Conservation (phyloP, 2,329 filamentous ascomycete genomes). For the Epichloe sp. region DNA sequence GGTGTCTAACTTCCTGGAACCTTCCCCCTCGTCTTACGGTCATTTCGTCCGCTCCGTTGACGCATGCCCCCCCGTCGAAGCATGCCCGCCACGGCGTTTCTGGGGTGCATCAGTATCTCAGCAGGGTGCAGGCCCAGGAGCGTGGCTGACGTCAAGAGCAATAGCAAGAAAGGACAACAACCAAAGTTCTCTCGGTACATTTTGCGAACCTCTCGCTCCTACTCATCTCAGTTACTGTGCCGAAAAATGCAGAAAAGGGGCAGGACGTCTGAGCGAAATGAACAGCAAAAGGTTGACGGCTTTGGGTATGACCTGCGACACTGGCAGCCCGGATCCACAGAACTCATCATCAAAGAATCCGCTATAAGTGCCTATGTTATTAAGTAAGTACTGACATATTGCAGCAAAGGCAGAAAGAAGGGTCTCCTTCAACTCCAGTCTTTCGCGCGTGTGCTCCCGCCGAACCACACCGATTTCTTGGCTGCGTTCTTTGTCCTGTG, state of each 20-base stretch:
- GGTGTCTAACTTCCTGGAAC: not conserved
- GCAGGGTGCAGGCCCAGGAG: not conserved
- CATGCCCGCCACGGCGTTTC: not conserved
- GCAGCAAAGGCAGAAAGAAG: not conserved
- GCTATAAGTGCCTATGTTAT: too few species aligned
- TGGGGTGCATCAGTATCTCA: not conserved
- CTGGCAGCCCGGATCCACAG: too few species aligned
- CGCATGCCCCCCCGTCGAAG: not conserved
- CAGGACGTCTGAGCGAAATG: too few species aligned
- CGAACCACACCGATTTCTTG: not conserved
- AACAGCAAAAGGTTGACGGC: too few species aligned
- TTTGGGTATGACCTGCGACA: too few species aligned
- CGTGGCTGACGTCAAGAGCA: constrained; percentile 1
- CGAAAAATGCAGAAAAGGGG: too few species aligned
- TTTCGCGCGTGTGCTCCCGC: not conserved
- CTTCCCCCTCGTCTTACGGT: not conserved
- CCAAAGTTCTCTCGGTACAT: too few species aligned
- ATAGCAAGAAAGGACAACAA: not conserved
- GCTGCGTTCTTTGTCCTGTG: not conserved
- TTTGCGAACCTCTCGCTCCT: too few species aligned
- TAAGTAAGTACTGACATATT: too few species aligned
- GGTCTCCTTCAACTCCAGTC: not conserved
- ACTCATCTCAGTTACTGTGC: too few species aligned
- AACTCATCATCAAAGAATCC: too few species aligned
- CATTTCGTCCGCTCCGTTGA: not conserved